Evolutionary conservation across 2,329 filamentous ascomycete genomes (phyloP), one percentile per base, ranked within the genome.

Genomic region (Xylariomycetidae sp.): DNA sequence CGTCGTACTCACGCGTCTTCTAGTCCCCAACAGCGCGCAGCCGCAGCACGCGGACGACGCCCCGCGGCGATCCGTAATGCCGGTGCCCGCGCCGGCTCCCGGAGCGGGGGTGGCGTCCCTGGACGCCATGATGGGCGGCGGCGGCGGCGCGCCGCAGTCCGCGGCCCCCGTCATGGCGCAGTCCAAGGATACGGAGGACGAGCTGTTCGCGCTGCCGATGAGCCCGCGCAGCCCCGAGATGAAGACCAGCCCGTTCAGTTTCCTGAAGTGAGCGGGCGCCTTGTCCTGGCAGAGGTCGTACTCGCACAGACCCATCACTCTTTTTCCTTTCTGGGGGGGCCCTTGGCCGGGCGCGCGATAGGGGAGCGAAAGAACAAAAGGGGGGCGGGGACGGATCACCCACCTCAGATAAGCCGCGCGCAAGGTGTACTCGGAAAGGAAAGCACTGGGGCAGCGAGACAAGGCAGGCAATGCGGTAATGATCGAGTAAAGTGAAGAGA

Each of bases 171-270:
- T 40, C 15, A 33, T 40, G 10, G 37, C 46, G 13, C 43, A 52
- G 31, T 57, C 60, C 39, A 56, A 63, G 37, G 76, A 81, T 25
- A 74, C 72, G 1, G 82, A 87, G 45, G 87, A 94, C 38, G 89
- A 85, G 25, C 68, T 95, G 3, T 95, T 95, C 53, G 88, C 87
- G 0, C 72, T 94, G 32, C 87, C 86, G 2, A 77, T 95, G 63
- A 90, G 85, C 50, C 88, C 88, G 1, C 71, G 88, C 31, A 89
- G 85, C 49, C 88, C 88, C 0, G 87, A 93, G 47, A 87, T 92
- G 68, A 78, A 79, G 33, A 85, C 79, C 48, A 89, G 85, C 52
- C 88, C 87, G 0, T 95, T 95, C 53, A 77, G 73, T 47, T 61
- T 74, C 17, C 42, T 74, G 35, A 61, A 38, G 34, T 52, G 26